Evolutionary conservation across 1,284 basidiomycete species (phyloP).

Genomic region (Ustilago sp.): DNA sequence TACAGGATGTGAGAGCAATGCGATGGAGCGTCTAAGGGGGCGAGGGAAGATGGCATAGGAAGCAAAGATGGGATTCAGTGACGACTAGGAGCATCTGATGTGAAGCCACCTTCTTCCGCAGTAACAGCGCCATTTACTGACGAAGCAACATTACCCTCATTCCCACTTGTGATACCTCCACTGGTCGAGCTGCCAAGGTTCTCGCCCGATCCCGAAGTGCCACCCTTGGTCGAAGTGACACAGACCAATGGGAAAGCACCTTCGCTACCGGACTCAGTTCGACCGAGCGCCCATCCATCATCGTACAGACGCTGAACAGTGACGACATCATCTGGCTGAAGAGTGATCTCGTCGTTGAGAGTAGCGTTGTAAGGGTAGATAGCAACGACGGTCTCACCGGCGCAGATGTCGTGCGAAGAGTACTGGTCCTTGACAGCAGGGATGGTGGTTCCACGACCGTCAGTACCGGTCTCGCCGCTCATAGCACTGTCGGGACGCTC

Average conservation of each 20-base stretch:
- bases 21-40: neutral
- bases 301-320: constrained; percentile 62
- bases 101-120: constrained; percentile 49
- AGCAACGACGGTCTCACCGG: constrained; percentile 62
- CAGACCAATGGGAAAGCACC: constrained; percentile 65
- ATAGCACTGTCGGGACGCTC: constrained; percentile 53
- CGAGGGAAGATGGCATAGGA: neutral
- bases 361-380: constrained; percentile 66
- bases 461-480: constrained; percentile 54
- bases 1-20: neutral
- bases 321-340: constrained; percentile 60
- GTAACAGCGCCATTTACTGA: constrained; percentile 59
- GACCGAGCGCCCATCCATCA: constrained; percentile 64
- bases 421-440: constrained; percentile 63
- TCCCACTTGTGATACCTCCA: constrained; percentile 52
- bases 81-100: constrained; percentile 27
- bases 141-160: constrained; percentile 52
- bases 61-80: neutral
- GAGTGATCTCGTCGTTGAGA: constrained; percentile 63
- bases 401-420: constrained; percentile 62
- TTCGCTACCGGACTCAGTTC: constrained; percentile 48
- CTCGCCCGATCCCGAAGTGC: constrained; percentile 46
- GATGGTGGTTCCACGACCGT: constrained; percentile 62
- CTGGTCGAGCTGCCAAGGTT: constrained; percentile 31
- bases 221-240: constrained; percentile 59